Evolutionary conservation across 306 rosid genomes (phyloP).

Genomic region (Acmispon strigosus): DNA sequence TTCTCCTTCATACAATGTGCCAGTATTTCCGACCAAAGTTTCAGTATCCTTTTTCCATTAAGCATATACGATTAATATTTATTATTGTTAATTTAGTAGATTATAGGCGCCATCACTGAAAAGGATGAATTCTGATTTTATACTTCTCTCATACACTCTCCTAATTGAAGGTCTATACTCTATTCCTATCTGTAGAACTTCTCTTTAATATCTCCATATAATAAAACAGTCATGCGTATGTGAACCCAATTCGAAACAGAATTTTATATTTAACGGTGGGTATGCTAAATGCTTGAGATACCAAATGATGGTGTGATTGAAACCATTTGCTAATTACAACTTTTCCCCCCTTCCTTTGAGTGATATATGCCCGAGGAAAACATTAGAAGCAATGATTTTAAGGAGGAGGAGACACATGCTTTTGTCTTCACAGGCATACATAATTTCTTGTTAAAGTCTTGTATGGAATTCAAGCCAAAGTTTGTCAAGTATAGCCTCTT

Average conservation of each 20-base stretch:
- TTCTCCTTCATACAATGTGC: constrained; percentile 98
- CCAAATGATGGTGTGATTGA: not conserved
- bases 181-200: not conserved
- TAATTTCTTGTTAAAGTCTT: not conserved
- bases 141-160: no score
- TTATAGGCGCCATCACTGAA: no score
- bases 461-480: not conserved
- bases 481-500: not conserved
- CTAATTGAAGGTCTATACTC: no score
- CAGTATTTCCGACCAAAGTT: constrained; percentile 87
- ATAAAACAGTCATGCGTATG: not conserved
- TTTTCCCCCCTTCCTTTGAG: not conserved
- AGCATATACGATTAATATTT: not conserved
- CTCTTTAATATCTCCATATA: not conserved
- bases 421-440: not conserved
- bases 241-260: not conserved
- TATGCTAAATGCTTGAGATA: not conserved
- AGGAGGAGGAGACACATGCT: not conserved
- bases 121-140: no score
- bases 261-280: not conserved
- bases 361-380: not conserved
- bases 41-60: constrained; percentile 50
- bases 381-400: not conserved
- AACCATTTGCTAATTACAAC: not conserved
- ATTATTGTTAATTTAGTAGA: not conserved